Evolutionary conservation across 2,329 filamentous ascomycete genomes (phyloP), one percentile per base, ranked within the genome.

Genomic region (Chalaropsis thielavioides): DNA sequence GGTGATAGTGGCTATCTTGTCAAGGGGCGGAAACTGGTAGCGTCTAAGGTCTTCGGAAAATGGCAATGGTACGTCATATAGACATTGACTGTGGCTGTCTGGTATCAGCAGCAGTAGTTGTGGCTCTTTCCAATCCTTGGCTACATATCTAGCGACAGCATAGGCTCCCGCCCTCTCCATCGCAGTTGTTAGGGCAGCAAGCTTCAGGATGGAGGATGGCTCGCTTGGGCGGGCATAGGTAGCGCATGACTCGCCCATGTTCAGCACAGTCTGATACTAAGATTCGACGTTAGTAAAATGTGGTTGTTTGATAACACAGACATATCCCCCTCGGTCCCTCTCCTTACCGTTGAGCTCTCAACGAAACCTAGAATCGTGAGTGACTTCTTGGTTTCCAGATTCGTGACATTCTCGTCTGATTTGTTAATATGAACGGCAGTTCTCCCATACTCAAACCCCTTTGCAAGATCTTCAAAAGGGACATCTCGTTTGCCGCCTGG

Each of bases 11-110:
- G 96, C 77, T 35, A 97, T 87, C 68, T 84, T 88, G 72, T 96
- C 92, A 11, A 99, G 77, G 0, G 92, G 90, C 5, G 94, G 91
- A 69, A 99, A 99, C 66, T 86, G 87, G 73, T 96, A 97, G n/a
- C 81, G 81, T 43, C 94, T 84, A 60, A 96, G 80, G 72, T 99
- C 94, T 76, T 99, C 94, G 1, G 90, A 87, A 71, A 96, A 99
- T 0, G 94, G 94, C 5, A 97, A 79, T 43, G 94, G 90, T 0
- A 95, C 82, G 72, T 99, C 94, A 68, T 96, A 85, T 1, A 99
- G 79, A 70, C 89, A 92, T 73, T 96, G 92, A 69, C 81, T 78
- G 68, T 95, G 89, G 67, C 96, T 85, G 22, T 84, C 82, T 2
- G 94, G 94, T 4, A 88, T 86, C 54, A 99, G 80, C 15, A 97